A percentile compares a stretch with the other conserved stretches of the same genome.
phyloP scores from a whole-genome alignment of 352 stramenopile genomes.

The Phytophthora boehmeriae region DNA sequence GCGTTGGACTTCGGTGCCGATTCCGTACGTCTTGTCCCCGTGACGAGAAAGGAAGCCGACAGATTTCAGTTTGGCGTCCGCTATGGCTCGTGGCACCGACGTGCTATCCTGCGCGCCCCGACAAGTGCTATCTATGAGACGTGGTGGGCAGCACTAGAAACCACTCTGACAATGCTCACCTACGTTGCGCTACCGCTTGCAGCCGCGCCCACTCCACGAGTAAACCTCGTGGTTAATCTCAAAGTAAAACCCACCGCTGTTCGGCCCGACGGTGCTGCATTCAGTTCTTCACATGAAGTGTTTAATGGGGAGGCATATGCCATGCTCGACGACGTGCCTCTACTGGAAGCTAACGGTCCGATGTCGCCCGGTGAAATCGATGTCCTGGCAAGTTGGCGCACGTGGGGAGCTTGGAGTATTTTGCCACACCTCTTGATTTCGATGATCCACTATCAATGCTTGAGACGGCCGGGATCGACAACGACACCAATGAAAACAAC shows the following conservation, averaged over 20 bases:
- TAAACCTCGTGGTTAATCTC: conserved; percentile 18
- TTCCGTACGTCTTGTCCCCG: conserved; percentile 10
- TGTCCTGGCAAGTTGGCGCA: conserved; percentile 39
- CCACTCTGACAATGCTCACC: conserved; percentile 15
- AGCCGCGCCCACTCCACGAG: conserved; percentile 10
- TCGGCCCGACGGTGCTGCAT: conserved; percentile 4
- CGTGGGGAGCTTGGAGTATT: conserved; percentile 34
- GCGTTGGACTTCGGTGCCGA: conserved; percentile 7
- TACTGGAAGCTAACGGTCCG: conserved; percentile 27
- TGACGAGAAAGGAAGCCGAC: conserved; percentile 24
- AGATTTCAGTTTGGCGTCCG: conserved; percentile 22
- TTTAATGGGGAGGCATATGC: background rate
- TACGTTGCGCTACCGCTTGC: conserved; percentile 25
- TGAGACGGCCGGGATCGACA: background rate
- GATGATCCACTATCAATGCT: conserved; percentile 1
- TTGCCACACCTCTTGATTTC: conserved; percentile 15
- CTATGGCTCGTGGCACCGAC: conserved; percentile 17
- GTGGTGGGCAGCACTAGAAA: conserved; percentile 32
- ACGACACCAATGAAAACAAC: conserved; percentile 3
- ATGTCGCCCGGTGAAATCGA: conserved; percentile 27
- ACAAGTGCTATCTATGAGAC: conserved; percentile 30
- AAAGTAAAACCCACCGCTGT: conserved; percentile 4
- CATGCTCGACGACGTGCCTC: conserved; percentile 18
- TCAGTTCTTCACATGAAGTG: conserved; percentile 11
- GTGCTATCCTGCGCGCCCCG: conserved; percentile 27